phyloP scores from a whole-genome alignment of 805 yeast genomes.

The Saccharomyces jurei region DNA sequence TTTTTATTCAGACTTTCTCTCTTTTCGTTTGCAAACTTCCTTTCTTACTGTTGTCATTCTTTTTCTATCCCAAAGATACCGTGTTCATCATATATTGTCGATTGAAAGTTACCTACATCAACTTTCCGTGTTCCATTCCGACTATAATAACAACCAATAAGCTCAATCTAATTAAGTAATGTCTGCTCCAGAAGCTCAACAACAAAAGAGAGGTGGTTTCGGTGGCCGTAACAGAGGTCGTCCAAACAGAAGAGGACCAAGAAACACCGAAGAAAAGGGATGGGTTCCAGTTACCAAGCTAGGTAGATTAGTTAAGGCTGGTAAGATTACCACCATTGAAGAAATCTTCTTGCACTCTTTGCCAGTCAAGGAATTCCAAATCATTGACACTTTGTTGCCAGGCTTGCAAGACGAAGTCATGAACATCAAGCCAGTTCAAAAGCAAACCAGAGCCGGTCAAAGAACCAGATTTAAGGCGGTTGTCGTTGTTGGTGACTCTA shows the following conservation, averaged over 20 bases:
- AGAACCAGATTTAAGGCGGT: constrained; percentile 99
- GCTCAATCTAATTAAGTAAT: constrained; percentile 18
- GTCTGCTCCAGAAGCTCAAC: constrained; percentile 38
- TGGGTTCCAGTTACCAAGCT: constrained; percentile 99
- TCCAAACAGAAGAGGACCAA: constrained; percentile 60
- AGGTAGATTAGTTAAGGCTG: constrained; percentile 99
- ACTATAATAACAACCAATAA: constrained; percentile 21
- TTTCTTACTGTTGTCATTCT: neutral
- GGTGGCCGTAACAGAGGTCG: constrained; percentile 52
- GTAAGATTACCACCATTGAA: constrained; percentile 92
- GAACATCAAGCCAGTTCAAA: constrained; percentile 99
- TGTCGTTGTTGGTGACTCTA: constrained; percentile 97
- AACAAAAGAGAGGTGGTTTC: constrained; percentile 45
- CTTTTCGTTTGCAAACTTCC: neutral
- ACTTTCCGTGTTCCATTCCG: constrained; percentile 48
- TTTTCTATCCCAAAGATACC: neutral
- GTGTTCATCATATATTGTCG: constrained; percentile 29
- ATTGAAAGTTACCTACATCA: constrained; percentile 48
- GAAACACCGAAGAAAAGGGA: constrained; percentile 93
- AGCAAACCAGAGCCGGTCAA: constrained; percentile 99
- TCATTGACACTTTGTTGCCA: constrained; percentile 94
- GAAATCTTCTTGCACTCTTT: constrained; percentile 98
- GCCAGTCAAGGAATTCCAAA: constrained; percentile 99
- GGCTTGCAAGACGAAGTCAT: constrained; percentile 95
- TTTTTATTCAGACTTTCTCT: neutral